Base-by-base conservation (phyloP, 257 asterid species). In the Solanum habrochaites region DNA sequence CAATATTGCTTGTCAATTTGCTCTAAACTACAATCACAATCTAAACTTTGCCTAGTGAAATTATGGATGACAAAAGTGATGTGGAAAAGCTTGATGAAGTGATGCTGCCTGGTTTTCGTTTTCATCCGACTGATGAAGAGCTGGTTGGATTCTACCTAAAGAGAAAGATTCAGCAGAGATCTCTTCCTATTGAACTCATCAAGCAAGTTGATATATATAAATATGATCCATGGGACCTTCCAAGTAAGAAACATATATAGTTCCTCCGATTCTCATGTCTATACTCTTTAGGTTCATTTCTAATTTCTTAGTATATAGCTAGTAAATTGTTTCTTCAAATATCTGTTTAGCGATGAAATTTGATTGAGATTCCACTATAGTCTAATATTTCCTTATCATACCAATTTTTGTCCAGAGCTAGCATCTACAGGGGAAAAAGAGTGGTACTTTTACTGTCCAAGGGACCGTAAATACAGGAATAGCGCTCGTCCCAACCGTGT, bases 181-280 rank as follows among this genome's bases (percentile, higher is more conserved):
- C 92, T 29, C 95, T 95, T 70, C 93, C 97, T 1, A 92, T 93
- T 75, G 98, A 95, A 85, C 93, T 95, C 42, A 95, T 95, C 69
- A 95, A 94, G 93, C 97, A 93, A 91, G 93, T 95, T 3, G 94
- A 95, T 31, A 95, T 95, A 8, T 95, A 95, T 97, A 95, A 95
- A 86, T 93, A 92, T 16, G 98, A 95, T 88, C 98, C 98, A 39
- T 95, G 98, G 98, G 98, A 95, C 66, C 98, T 95, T 89, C 98
- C 98, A 90, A 92, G 98, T 95, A 93, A 91, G 95, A 52, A 27
- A 43, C 42, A 23, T 45, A 45, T 11, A 43, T 40, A 58, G n/a
- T 9, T 45, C 60, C 45, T 29, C 35, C 47, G 5, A 27, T 2
- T 77, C 8, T 14, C 29, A 80, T 37, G 39, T 37, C 39, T 37